Evolutionary conservation across 2,329 filamentous ascomycete species (phyloP).

Genomic region (Curvularia sp.): DNA sequence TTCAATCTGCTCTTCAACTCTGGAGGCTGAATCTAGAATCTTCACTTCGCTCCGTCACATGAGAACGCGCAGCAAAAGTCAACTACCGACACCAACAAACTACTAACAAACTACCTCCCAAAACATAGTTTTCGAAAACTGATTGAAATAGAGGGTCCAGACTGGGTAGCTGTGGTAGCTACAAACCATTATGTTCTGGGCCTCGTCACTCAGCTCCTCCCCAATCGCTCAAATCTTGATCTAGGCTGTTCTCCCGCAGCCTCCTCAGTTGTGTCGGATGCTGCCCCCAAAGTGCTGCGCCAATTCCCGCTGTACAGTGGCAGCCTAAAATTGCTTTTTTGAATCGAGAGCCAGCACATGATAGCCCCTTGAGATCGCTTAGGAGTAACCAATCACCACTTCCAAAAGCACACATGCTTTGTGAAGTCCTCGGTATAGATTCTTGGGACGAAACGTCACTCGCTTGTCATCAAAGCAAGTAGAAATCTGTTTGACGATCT

Average conservation of each 20-base stretch:
- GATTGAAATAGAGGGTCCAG: no score
- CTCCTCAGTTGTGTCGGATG: background rate
- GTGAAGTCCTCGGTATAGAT: background rate
- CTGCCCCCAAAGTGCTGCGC: background rate
- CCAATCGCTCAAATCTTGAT: background rate
- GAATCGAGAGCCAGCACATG: background rate
- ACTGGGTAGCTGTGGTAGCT: no score
- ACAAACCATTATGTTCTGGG: background rate
- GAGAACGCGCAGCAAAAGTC: background rate
- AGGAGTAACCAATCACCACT: background rate
- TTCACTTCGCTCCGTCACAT: background rate
- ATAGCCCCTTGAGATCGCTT: background rate
- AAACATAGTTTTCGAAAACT: background rate
- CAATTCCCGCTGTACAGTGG: background rate
- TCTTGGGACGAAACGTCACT: background rate
- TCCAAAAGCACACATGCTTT: background rate
- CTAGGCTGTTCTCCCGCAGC: background rate
- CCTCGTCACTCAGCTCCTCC: background rate
- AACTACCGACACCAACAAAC: background rate
- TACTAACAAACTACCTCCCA: background rate
- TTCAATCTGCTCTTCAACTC: background rate
- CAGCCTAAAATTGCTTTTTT: background rate
- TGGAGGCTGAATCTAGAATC: background rate
- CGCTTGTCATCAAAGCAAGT: background rate
- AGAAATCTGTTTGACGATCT: background rate